Base-by-base conservation (phyloP, 139 green algal genomes). In the Chlamydomonas applanata region DNA sequence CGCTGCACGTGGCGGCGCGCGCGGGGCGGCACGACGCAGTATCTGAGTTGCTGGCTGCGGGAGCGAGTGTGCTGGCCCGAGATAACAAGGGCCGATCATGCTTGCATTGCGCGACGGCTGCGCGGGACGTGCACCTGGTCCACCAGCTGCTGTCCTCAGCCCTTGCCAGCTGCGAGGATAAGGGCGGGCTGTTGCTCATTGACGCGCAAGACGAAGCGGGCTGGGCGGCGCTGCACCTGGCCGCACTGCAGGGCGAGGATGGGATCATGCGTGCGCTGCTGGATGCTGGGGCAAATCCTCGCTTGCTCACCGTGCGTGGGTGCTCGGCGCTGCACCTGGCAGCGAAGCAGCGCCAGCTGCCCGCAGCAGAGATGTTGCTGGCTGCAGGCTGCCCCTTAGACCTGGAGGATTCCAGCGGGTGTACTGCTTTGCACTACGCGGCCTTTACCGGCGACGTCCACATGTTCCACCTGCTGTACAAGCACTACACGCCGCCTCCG, bases 321-420 rank as follows among this genome's bases (percentile, higher is more conserved):
- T 56, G 33, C 40, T 73, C 73, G n/a, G 25, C 73, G 4, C 40
- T 44, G 13, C 73, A 79, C 52, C 52, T 79, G 73, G 73, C 73
- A 11, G 73, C 64, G 16, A 40, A 40, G 4, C 25, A 24, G 4
- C 53, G 69, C 32, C 34, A 68, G 14, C 1, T 13, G 2, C 32
- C 5, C 1, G 27, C 67, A 13, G n/a, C 52, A 4, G 33, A 29
- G 63, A 34, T n/a, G 19, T 49, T 79, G 64, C 46, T 74, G 64
- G 73, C 17, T 3, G 63, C 63, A 1, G 62, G 62, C 9, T 63
- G 61, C 20, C 61, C 72, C 46, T 64, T 64, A 16, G 59, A 52
- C 20, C 46, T 69, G 34, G 35, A 35, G 11, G 73, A 79, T 46
- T 49, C 64, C 19, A n/a, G 73, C 35, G 73, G 73, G 34, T 69